Conservation (phyloP, 495 filamentous ascomycete genomes). For the Corynascus novoguineensis region DNA sequence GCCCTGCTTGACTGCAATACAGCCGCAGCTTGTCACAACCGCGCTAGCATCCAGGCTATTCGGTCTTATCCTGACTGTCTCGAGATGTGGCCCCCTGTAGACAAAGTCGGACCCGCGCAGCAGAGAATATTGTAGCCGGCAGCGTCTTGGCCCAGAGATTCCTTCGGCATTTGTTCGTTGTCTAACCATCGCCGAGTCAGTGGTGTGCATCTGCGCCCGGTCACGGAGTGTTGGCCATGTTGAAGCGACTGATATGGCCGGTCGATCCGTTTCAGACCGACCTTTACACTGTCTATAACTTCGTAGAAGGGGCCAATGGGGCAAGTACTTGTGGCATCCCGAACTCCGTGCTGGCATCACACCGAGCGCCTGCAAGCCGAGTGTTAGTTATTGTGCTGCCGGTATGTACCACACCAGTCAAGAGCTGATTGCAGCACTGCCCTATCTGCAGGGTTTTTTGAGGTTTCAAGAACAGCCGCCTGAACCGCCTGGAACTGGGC, state of each 20-base stretch:
- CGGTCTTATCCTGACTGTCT: not conserved
- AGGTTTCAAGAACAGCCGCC: constrained; percentile 13
- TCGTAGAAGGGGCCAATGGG: not conserved
- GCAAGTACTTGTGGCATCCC: not conserved
- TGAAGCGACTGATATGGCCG: not conserved
- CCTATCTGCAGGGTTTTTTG: constrained; percentile 9
- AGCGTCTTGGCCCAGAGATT: not conserved
- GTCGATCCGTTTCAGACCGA: not conserved
- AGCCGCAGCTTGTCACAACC: not conserved
- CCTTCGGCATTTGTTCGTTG: not conserved
- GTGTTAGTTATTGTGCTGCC: not conserved
- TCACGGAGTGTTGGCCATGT: not conserved
- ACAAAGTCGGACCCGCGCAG: not conserved
- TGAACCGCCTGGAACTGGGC: constrained; percentile 24
- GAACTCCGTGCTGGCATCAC: not conserved
- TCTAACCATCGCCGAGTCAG: not conserved
- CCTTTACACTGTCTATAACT: not conserved
- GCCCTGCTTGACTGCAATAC: no score
- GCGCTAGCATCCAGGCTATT: constrained; percentile 2
- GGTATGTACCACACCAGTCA: constrained; percentile 28
- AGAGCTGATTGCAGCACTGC: constrained; percentile 20
- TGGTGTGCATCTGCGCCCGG: not conserved
- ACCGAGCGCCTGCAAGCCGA: not conserved
- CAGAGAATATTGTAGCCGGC: not conserved
- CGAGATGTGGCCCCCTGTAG: not conserved